A percentile compares a stretch with the other conserved stretches of the same genome.
These are phyloP conservation scores for Eucalyptus caleyi DNA, from an alignment of 345 rosid genomes.

Conservation along the genomic window DNA sequence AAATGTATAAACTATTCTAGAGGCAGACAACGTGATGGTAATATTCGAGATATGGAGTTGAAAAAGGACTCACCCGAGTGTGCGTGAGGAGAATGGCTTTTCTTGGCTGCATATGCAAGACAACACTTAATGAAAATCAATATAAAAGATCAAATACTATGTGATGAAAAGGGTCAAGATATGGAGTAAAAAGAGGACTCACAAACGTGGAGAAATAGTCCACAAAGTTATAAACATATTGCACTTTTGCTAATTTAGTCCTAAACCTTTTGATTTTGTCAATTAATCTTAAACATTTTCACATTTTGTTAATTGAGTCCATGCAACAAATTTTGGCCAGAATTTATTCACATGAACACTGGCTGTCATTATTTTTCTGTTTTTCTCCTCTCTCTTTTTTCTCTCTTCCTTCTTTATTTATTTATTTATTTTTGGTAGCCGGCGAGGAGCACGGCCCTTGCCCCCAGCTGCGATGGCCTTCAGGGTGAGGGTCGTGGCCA, in stretches of 20 bases:
- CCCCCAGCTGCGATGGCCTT: no score
- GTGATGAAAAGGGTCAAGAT: no score
- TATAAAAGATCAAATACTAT: neutral
- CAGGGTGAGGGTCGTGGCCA: no score
- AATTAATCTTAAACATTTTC: no score
- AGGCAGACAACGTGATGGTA: rapidly evolving
- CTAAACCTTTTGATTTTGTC: no score
- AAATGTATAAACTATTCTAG: neutral
- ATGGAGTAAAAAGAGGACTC: no score
- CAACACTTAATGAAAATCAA: no score
- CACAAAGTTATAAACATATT: rapidly evolving
- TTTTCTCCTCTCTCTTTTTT: rapidly evolving
- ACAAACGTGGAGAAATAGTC: rapidly evolving
- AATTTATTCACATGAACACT: no score
- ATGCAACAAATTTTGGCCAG: rapidly evolving
- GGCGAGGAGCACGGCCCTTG: no score
- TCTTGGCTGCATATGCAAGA: rapidly evolving
- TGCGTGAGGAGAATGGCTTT: rapidly evolving
- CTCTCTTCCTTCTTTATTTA: rapidly evolving
- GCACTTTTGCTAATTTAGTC: no score
- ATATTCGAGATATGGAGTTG: neutral
- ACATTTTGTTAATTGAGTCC: no score
- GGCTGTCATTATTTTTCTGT: rapidly evolving
- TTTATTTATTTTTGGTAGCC: no score
- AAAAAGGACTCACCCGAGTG: rapidly evolving